phyloP scores from a whole-genome alignment of 192 early-diverging fungal genomes.

The Obelidium mucronatum region DNA sequence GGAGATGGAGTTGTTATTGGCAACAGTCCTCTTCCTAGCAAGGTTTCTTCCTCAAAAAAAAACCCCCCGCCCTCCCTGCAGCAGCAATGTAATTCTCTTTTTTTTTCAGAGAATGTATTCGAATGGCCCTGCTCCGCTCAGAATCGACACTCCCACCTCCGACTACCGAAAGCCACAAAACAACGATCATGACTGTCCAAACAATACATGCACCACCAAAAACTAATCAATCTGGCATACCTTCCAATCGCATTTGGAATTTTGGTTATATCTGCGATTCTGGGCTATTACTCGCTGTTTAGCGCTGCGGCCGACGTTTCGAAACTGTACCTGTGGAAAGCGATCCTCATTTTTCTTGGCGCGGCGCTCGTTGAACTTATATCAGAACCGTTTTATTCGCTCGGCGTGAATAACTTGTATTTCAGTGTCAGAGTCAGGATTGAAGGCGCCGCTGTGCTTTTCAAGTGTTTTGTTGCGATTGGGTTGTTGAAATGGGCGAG shows the following conservation, averaged over 20 bases:
- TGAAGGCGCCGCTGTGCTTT: constrained; percentile 81
- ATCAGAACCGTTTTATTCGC: constrained; percentile 86
- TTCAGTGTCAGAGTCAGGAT: constrained; percentile 81
- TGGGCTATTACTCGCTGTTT: constrained; percentile 57
- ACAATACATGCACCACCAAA: constrained; percentile 52
- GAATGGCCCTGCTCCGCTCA: constrained; percentile 56
- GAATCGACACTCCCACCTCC: constrained; percentile 2
- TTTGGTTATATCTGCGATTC: constrained; percentile 62
- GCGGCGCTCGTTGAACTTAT: constrained; percentile 83
- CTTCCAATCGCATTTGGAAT: constrained; percentile 70
- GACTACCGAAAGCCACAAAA: constrained; percentile 12
- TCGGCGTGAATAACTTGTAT: constrained; percentile 72
- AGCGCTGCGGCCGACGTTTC: not conserved
- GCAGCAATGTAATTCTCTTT: not conserved
- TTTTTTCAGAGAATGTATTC: constrained; percentile 40
- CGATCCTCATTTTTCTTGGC: constrained; percentile 47
- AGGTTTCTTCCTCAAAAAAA: constrained; percentile 66
- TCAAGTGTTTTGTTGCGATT: constrained; percentile 76
- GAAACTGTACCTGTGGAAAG: not conserved
- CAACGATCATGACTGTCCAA: not conserved
- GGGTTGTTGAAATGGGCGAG: constrained; percentile 57
- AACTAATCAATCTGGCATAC: constrained; percentile 76
- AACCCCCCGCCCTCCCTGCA: not conserved
- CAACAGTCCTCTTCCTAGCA: constrained; percentile 93
- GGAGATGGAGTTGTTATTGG: constrained; percentile 84